Evolutionary conservation across 2,329 filamentous ascomycete species (phyloP), one percentile per base, ranked within the genome.

Genomic region (Paracorniculantispora psalliotae): DNA sequence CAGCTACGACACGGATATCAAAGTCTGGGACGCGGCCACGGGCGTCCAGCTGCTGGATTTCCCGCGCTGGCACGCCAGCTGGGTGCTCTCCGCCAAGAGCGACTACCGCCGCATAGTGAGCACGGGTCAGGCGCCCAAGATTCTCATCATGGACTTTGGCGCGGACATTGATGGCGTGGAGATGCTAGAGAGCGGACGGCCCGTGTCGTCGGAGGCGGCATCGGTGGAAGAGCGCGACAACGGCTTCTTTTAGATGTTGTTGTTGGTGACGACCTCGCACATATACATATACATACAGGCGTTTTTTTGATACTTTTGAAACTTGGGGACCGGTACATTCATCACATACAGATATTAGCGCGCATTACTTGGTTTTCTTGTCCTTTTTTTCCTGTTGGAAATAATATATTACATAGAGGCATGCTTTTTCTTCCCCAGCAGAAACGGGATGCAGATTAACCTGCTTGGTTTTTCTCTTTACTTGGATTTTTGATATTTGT

Each of bases 51-150:
- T 93, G 61, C 84, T 96, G 62, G 87, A 92, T 66, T 93, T 97
- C 67, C 90, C 92, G n/a, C 87, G 90, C 65, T 97, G 92, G 92
- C 96, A 96, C 60, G 88, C 89, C 12, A 96, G 91, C 74, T 99
- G 94, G 94, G 96, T 99, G 68, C 77, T 99, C 61, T 92, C 91
- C 63, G 94, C 94, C 54, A 97, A 97, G 80, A 92, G 90, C 63
- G 93, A 99, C 71, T 97, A 97, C 73, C 83, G 93, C 61, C 86
- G 94, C 62, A 94, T 99, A 63, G 90, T 99, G 62, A 94, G 91
- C 67, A 96, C 93, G 0, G 94, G 92, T 52, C 94, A 99, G 73
- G 92, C 97, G 68, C 90, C 92, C 35, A 88, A 96, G 70, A 92
- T 96, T 54, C 77, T 97, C 60, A 89, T 99, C 61, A 88, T 97